Evolutionary conservation across 371 early-diverging fungal genomes (phyloP), one percentile per base, ranked within the genome.

Genomic region (Funneliformis caledonium): DNA sequence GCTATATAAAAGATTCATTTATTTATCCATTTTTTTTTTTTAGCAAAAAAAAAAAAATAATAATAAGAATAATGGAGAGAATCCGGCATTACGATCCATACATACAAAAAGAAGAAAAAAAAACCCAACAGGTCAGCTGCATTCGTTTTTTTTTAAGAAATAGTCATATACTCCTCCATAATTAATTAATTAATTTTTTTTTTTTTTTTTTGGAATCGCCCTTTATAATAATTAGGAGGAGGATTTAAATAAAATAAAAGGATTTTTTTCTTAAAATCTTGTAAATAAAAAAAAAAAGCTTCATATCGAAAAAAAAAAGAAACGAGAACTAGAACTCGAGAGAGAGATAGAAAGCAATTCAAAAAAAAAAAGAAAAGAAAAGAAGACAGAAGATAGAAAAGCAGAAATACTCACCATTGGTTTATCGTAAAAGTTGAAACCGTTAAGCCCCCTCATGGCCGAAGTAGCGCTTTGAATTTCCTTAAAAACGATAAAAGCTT

Each of bases 401-500:
- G 45, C 31, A 10, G 9, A 14, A 61, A 37, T 37, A 80, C 88
- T 83, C 89, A 96, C 96, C 88, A 96, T 86, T n/a, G 92, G 86
- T 82, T 89, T 89, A 45, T 88, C 91, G 65, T 92, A 93, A 83
- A 96, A 93, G 1, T 84, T 88, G 82, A 93, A 94, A 65, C 94
- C 94, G 81, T 94, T 92, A 61, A 95, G 84, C 48, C 90, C 88
- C 82, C 95, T 87, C 82, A 94, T 81, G 37, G 95, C 95, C 12
- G 91, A 85, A 12, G 94, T 89, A 9, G 93, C 91, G 31, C 91
- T 88, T 6, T 95, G 86, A 33, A 96, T 90, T 81, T 96, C 93
- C 50, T 87, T 85, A 83, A 95, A 97, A 22, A 93, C 96, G 56
- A 98, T 86, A 84, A 96, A 97, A 1, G 98, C 98, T 86, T 98